Conservation (phyloP, 148 eudicot species). For the Persicaria maculosa region DNA sequence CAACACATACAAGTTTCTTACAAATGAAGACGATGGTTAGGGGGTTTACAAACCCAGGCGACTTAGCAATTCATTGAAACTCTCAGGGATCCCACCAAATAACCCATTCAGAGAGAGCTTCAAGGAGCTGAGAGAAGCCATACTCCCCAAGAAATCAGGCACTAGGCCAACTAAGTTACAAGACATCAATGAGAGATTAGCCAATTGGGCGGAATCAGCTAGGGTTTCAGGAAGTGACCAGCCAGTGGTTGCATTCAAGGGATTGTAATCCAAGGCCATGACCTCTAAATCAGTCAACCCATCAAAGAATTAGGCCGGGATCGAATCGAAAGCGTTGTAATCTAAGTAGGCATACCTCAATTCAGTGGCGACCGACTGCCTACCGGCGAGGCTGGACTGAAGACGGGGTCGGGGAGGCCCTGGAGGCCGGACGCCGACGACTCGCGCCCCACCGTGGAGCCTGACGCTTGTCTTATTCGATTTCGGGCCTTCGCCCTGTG, state of each 20-base stretch:
- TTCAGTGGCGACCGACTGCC: conserved; percentile 7
- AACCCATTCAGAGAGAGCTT: conserved; percentile 52
- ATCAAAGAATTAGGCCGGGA: conserved; percentile 79
- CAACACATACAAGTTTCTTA: too few relatives aligned
- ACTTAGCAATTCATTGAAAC: conserved; percentile 25
- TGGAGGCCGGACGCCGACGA: too few relatives aligned
- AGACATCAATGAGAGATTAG: conserved; percentile 46
- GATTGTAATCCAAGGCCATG: conserved; percentile 71
- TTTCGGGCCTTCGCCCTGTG: too few relatives aligned
- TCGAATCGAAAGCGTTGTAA: conserved; percentile 59
- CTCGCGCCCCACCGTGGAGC: too few relatives aligned
- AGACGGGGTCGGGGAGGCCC: too few relatives aligned
- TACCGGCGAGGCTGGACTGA: too few relatives aligned
- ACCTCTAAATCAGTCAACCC: conserved; percentile 63
- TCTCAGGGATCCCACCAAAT: conserved; percentile 54
- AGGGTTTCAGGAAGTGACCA: conserved; percentile 68
- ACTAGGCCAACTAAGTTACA: conserved; percentile 71
- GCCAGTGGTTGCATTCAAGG: conserved; percentile 61
- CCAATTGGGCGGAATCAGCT: conserved; percentile 54
- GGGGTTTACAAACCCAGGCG: too few relatives aligned
- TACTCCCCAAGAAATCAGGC: conserved; percentile 69
- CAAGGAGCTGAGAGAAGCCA: conserved; percentile 49
- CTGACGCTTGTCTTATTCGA: too few relatives aligned
- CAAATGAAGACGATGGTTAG: too few relatives aligned
- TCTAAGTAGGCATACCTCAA: conserved; percentile 64